phyloP scores from a whole-genome alignment of 441 rosid genomes.

The Flueggea neowawraea region DNA sequence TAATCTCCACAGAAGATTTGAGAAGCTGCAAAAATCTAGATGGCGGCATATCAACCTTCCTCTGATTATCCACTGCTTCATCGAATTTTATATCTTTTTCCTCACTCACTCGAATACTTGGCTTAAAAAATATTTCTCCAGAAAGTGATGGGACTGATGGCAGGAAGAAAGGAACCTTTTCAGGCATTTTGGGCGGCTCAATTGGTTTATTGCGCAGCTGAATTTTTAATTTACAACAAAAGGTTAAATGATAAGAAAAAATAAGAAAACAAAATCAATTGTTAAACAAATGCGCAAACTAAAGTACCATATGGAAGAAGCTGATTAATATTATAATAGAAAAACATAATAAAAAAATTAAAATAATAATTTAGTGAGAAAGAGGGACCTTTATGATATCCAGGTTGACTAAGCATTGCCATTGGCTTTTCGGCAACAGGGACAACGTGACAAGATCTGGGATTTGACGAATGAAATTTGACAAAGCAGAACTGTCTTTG shows the following conservation, averaged over 20 bases:
- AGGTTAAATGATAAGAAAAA: not conserved
- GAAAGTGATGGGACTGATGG: slow-evolving; percentile 86
- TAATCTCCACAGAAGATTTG: slow-evolving; percentile 46
- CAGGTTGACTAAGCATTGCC: slow-evolving; percentile 96
- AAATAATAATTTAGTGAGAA: not conserved
- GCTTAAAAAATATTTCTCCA: slow-evolving; percentile 78
- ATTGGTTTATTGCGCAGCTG: slow-evolving; percentile 93
- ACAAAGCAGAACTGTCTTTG: slow-evolving; percentile 27
- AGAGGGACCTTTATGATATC: slow-evolving; percentile 83
- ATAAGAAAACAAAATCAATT: not conserved
- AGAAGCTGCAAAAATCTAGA: slow-evolving; percentile 68
- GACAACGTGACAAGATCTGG: slow-evolving; percentile 96
- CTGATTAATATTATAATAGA: too few relatives aligned
- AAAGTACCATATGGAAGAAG: too few relatives aligned
- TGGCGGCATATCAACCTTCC: slow-evolving; percentile 27
- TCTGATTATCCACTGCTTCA: slow-evolving; percentile 26
- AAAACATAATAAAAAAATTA: too few relatives aligned
- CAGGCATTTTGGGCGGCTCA: slow-evolving; percentile 94
- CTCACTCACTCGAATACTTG: slow-evolving; percentile 37
- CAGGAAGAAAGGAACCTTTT: slow-evolving; percentile 89
- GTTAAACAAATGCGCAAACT: too few relatives aligned
- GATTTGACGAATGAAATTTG: slow-evolving; percentile 48
- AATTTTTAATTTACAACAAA: slow-evolving; percentile 6
- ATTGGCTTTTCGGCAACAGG: slow-evolving; percentile 90
- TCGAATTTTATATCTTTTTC: slow-evolving; percentile 31